These are phyloP conservation scores for Diutina neorugosa DNA, from an alignment of 1,139 yeast genomes.

Conservation along the genomic window DNA sequence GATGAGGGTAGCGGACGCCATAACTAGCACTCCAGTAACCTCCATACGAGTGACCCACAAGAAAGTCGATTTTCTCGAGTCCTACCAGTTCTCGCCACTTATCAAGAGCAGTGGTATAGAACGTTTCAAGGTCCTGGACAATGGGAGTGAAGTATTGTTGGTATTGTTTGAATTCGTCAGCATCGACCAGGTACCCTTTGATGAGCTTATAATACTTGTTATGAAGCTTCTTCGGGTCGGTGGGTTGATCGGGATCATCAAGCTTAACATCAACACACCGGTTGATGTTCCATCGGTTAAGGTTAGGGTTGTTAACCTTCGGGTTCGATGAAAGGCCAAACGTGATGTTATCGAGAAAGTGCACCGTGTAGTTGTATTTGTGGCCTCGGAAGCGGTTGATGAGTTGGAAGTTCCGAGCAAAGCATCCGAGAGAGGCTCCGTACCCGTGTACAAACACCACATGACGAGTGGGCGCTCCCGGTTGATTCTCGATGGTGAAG, in stretches of 20 bases:
- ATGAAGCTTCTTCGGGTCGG: slow-evolving; percentile 19
- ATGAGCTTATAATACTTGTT: slow-evolving; percentile 32
- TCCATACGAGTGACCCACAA: slow-evolving; percentile 36
- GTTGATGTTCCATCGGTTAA: slow-evolving; percentile 15
- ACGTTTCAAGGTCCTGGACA: slow-evolving; percentile 25
- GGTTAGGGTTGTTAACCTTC: slow-evolving; percentile 15
- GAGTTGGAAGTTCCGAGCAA: slow-evolving; percentile 59
- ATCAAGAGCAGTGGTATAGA: slow-evolving; percentile 26
- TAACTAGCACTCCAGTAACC: slow-evolving; percentile 37
- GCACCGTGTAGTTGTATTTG: slow-evolving; percentile 38
- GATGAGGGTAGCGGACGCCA: slow-evolving; percentile 34
- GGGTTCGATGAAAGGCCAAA: slow-evolving; percentile 75
- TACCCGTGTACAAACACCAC: slow-evolving; percentile 80
- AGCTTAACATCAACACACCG: slow-evolving; percentile 13
- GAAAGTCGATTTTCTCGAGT: slow-evolving; percentile 24
- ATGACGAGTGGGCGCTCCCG: slow-evolving; percentile 16
- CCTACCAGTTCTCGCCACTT: slow-evolving; percentile 23
- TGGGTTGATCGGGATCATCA: slow-evolving; percentile 17
- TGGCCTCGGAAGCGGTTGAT: slow-evolving; percentile 26
- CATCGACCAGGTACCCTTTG: slow-evolving; percentile 21
- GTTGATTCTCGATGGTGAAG: slow-evolving; percentile 12
- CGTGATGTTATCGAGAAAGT: slow-evolving; percentile 75
- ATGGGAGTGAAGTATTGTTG: slow-evolving; percentile 28
- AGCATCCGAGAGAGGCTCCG: slow-evolving; percentile 83
- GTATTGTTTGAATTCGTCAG: slow-evolving; percentile 16